Base-by-base conservation (phyloP, 257 asterid genomes). In the Anisodus tanguticus region DNA sequence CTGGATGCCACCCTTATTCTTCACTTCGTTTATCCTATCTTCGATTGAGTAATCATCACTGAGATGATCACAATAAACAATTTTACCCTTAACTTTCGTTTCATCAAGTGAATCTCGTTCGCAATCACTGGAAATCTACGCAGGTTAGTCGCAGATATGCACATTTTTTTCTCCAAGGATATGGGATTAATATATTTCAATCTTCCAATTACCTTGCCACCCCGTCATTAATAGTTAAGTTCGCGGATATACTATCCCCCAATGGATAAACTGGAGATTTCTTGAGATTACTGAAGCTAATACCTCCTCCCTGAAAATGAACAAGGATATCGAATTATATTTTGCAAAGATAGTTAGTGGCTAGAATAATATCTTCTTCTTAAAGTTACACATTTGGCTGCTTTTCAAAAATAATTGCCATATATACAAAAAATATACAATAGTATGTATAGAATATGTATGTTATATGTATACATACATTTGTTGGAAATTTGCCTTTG, bases 301-400 rank as follows among this genome's bases (percentile, higher is more conserved):
- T 90, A 51, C 97, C 97, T 84, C 97, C 97, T 84, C 97, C 98
- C 98, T 93, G 84, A 10, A 22, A 83, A 74, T 74, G n/a, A 49
- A 43, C 59, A 72, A 74, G 60, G 6, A 39, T 49, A 74, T 11
- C 4, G 31, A 49, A 19, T 47, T 5, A 47, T 10, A 16, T 17
- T 43, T 19, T 19, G 59, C 19, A 72, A 19, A 5, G 80, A 11
- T 72, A 47, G 58, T 17, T 49, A 47, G 80, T 72, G 11, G 39
- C 16, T 47, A 11, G 19, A 74, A 74, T 72, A 19, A 22, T 22
- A 22, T 22, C 26, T 22, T 22, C 26, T 22, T 22, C 26, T 22
- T 22, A 22, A 22, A 22, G 26, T 22, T 22, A 22, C 26, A 22
- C 26, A 22, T 22, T 22, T 22, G 26, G 5, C 22, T 39, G 3